Conservation (phyloP, 2,329 filamentous ascomycete genomes). For the Claviceps sp. region DNA sequence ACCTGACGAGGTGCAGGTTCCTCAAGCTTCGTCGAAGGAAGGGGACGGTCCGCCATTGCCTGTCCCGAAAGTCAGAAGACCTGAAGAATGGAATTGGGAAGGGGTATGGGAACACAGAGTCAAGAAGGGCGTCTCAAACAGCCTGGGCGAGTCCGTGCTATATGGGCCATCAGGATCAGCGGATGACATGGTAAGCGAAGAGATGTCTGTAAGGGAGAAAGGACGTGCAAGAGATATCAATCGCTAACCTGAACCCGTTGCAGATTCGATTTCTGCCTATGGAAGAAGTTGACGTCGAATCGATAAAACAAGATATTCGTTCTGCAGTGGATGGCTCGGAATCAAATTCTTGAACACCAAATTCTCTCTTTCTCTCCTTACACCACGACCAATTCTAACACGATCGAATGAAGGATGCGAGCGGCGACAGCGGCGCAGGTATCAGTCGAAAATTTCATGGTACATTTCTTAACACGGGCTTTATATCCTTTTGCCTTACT, state of each 20-base stretch:
- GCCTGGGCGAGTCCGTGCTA: constrained; percentile 65
- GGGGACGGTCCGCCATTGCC: background rate
- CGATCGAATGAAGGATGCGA: background rate
- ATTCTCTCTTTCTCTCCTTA: background rate
- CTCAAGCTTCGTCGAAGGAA: background rate
- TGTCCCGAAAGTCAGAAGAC: constrained; percentile 19
- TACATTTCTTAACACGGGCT: background rate
- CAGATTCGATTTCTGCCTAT: constrained; percentile 56
- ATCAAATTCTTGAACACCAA: constrained; percentile 4
- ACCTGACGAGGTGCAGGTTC: background rate
- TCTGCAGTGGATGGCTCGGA: constrained; percentile 30
- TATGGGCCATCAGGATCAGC: constrained; percentile 50
- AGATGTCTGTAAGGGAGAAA: background rate
- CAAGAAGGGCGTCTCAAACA: constrained; percentile 61
- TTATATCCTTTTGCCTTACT: background rate
- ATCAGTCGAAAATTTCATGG: background rate
- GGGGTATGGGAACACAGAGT: constrained; percentile 92
- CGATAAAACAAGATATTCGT: constrained; percentile 44
- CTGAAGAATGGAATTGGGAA: constrained; percentile 94
- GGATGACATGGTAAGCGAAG: constrained; percentile 58
- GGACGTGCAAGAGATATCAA: background rate
- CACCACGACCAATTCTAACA: background rate
- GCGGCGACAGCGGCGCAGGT: background rate
- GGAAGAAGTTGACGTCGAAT: constrained; percentile 44
- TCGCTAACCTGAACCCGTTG: constrained; percentile 7